Base-by-base conservation (phyloP, 2,329 filamentous ascomycete genomes). In the Tolypocladium ophioglossoides region DNA sequence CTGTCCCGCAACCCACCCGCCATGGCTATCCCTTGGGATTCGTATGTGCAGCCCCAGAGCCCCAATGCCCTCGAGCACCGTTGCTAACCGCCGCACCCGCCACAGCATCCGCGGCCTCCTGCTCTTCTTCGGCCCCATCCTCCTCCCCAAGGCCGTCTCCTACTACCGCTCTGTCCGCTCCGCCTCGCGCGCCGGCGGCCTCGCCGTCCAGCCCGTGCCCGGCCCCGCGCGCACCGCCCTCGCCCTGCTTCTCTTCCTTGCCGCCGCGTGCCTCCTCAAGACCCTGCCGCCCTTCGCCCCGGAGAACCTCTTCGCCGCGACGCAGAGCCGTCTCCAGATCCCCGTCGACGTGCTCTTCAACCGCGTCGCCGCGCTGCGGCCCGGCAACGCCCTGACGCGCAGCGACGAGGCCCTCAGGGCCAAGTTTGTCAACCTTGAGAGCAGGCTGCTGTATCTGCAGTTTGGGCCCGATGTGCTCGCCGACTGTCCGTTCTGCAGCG, bases 261-360 rank as follows among this genome's bases (percentile, higher is more conserved):
- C 73, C 60, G 58, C 70, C 20, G 61, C 72, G 4, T 62, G 82
- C 61, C 65, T 83, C 56, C 63, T 84, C 55, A 78, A 82, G 55
- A 84, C 86, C 18, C 72, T 92, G 0, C 85, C 89, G 0, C 59
- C 72, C 55, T 84, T 90, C 64, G 75, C 81, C 7, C 86, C 88
- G 5, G 84, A 89, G 66, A 96, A 96, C 72, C 75, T 97, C 68
- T 96, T 97, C 76, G 66, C 70, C 34, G 70, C 76, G 20, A 96
- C 92, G 1, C 77, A 84, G 54, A 94, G 89, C 51, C 88, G 91
- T 37, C 82, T 97, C 20, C 87, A 91, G 63, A 92, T 88, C 44
- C 85, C 90, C n/a, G 85, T 82, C 44, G 88, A 92, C 65, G 85
- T 95, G 37, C 78, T 97, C 57, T 94, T 96, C 70, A 83, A 80